These are phyloP conservation scores for Copromyces sp. DNA, from an alignment of 495 filamentous ascomycete genomes.

Conservation along the genomic window DNA sequence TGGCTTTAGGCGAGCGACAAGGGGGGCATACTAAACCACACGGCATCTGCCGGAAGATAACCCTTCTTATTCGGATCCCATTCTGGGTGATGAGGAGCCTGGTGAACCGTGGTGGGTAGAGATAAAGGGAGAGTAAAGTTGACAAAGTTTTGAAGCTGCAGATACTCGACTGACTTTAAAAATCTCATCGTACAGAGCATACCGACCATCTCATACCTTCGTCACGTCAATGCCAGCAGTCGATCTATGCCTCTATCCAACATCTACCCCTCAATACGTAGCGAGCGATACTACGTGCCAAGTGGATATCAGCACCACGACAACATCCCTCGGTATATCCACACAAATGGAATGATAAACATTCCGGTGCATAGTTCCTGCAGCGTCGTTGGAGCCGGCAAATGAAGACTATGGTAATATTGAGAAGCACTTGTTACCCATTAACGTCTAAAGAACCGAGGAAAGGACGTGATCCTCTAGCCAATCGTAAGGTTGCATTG, in stretches of 20 bases:
- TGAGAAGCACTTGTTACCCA: too few species aligned
- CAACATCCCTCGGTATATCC: not conserved
- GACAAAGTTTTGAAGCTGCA: not conserved
- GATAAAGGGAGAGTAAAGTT: not conserved
- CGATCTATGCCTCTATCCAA: not conserved
- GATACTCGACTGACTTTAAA: not conserved
- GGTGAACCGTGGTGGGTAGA: not conserved
- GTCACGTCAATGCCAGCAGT: not conserved
- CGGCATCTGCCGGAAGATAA: constrained; percentile 38
- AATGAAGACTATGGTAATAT: not conserved
- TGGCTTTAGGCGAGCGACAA: not conserved
- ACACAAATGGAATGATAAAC: not conserved
- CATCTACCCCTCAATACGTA: not conserved
- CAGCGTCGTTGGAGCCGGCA: not conserved
- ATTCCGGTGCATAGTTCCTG: not conserved
- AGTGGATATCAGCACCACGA: not conserved
- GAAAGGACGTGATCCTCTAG: not conserved
- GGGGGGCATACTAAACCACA: constrained; percentile 38
- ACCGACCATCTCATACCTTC: not conserved
- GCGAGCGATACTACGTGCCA: not conserved
- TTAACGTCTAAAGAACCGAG: not conserved
- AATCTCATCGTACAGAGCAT: not conserved
- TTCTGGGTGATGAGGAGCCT: constrained; percentile 9
- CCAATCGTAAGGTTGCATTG: not conserved
- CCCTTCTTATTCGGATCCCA: constrained; percentile 11